Evolutionary conservation across 2,329 filamentous ascomycete species (phyloP), one percentile per base, ranked within the genome.

Genomic region (Chrysoporthe puriensis): DNA sequence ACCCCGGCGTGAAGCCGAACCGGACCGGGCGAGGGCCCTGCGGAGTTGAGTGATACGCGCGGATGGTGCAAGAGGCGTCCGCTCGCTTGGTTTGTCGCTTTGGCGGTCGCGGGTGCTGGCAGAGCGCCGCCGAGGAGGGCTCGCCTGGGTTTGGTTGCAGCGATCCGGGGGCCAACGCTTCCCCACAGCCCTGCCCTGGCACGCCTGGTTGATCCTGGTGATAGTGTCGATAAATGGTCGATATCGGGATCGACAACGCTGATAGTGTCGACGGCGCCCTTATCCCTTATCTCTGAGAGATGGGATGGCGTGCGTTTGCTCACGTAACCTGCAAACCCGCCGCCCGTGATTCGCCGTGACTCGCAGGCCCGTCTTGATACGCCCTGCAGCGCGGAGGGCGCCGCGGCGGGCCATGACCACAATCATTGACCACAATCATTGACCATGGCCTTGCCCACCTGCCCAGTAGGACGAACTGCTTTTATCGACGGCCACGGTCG

Each of bases 221-320:
- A 26, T 26, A 26, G 1, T 2, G 26, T 26, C 26, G 26, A 26
- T 26, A 26, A 26, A 26, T 26, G 26, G 2, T 26, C 26, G 64
- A 66, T 66, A 69, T 62, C 61, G 61, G 62, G 67, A 69, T 69
- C 67, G 63, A 66, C 67, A 67, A 67, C 26, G 14, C 36, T 63
- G 62, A 62, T 63, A 66, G 50, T 26, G 26, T 50, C 44, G 16
- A 34, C 7, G 46, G 64, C 40, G 52, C 21, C 36, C 36, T 60
- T 34, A 50, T 59, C 68, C 67, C 65, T 65, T 26, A 26, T 26
- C 26, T 68, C 62, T 67, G 68, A 67, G 64, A 65, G 50, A 56
- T 52, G 6, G 54, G 44, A 21, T 1, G 62, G 52, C 6, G 54
- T 57, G 4, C 21, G 32, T 9, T 58, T 36, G 68, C 68, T 69